These are phyloP conservation scores for Yamadazyma mexicana DNA, from an alignment of 1,139 yeast species.

Conservation along the genomic window DNA sequence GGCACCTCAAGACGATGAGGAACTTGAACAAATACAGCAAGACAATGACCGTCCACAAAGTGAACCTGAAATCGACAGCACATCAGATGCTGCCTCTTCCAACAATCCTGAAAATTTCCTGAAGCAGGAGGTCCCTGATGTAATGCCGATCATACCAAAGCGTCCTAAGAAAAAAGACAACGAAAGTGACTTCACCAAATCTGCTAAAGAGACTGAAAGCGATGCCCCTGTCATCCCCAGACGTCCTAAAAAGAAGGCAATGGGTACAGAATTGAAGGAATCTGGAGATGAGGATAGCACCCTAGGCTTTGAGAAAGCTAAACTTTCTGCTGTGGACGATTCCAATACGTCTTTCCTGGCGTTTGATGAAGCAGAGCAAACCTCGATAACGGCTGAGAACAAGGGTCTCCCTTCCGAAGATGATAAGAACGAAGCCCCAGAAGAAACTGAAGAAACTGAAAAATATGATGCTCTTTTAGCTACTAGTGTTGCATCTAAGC, in stretches of 20 bases:
- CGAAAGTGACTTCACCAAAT: constrained; percentile 6
- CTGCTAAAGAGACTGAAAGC: constrained; percentile 14
- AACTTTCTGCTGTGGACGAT: background rate
- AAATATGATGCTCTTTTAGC: too few relatives aligned
- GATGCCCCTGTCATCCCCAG: constrained; percentile 13
- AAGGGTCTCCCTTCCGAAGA: too few relatives aligned
- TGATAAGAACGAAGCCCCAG: too few relatives aligned
- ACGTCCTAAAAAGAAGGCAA: constrained; percentile 4
- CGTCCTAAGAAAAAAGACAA: constrained; percentile 12
- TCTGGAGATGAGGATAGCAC: background rate
- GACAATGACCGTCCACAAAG: background rate
- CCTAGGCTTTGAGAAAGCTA: too few relatives aligned
- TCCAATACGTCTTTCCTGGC: too few relatives aligned
- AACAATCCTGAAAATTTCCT: too few relatives aligned
- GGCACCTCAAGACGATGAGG: constrained; percentile 13
- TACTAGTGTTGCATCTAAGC: too few relatives aligned
- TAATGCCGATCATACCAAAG: constrained; percentile 18
- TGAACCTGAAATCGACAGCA: too few relatives aligned
- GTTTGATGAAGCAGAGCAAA: too few relatives aligned
- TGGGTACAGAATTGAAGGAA: background rate
- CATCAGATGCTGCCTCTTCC: too few relatives aligned
- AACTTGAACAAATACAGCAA: background rate
- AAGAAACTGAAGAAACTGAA: too few relatives aligned
- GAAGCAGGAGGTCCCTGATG: background rate
- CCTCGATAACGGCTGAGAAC: too few relatives aligned